phyloP scores from a whole-genome alignment of 345 rosid species.

The Ailanthus altissimus region DNA sequence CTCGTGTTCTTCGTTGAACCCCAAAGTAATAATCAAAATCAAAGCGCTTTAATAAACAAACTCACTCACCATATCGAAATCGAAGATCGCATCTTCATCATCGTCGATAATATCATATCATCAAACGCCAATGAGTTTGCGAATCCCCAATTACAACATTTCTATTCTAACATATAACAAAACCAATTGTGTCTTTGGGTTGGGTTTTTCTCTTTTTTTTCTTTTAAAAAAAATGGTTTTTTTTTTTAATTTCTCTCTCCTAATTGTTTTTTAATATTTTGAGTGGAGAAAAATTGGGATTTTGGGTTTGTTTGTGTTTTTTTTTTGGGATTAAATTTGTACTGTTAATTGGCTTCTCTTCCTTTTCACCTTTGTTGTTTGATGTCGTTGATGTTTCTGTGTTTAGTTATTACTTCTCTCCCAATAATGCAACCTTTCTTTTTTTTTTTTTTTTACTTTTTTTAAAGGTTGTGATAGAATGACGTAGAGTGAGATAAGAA shows the following conservation, averaged over 20 bases:
- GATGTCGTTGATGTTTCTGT: too few species aligned
- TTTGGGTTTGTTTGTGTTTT: conserved; percentile 23
- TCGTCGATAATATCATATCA: not conserved
- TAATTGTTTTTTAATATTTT: conserved; percentile 33
- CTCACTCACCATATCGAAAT: conserved; percentile 21
- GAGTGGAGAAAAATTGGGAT: conserved; percentile 37
- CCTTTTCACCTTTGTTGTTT: too few species aligned
- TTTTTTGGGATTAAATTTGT: not conserved
- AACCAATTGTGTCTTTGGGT: conserved; percentile 13
- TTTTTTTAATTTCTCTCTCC: conserved; percentile 30
- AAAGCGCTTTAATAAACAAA: conserved; percentile 24
- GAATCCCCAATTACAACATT: conserved; percentile 36
- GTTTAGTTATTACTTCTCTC: not conserved
- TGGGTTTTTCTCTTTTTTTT: conserved; percentile 24
- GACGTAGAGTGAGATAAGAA: accelerated
- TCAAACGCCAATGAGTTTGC: conserved; percentile 1
- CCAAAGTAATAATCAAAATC: conserved; percentile 14
- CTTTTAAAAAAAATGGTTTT: conserved; percentile 7
- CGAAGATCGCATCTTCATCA: conserved; percentile 44
- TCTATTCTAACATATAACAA: conserved; percentile 10
- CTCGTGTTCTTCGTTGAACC: not conserved
- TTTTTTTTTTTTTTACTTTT: not conserved
- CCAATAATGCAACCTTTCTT: conserved; percentile 9
- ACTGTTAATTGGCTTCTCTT: too few species aligned
- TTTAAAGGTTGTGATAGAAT: not conserved